These are phyloP conservation scores for Chlamydomonas asymmetrica DNA, from an alignment of 139 green algal species.

Conservation along the genomic window DNA sequence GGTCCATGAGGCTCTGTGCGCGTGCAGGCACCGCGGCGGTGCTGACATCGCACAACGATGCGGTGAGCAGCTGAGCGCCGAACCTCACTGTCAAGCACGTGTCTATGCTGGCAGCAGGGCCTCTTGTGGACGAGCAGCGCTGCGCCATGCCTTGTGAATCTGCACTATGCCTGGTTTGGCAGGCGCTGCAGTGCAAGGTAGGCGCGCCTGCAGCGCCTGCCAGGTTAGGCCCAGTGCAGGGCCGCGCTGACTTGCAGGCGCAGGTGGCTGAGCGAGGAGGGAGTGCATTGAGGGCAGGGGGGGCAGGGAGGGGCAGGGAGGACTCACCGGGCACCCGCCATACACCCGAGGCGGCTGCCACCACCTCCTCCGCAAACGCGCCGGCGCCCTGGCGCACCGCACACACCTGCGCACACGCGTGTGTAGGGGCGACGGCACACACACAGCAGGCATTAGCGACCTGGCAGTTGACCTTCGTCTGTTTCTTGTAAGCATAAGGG, in stretches of 20 bases:
- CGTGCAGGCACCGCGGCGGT: neutral
- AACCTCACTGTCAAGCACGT: neutral
- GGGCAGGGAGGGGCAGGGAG: too few relatives aligned
- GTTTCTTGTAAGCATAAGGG: neutral
- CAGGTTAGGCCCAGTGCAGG: neutral
- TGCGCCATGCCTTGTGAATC: neutral
- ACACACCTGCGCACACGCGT: conserved; percentile 36
- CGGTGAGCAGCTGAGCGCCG: neutral
- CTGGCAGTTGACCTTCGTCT: neutral
- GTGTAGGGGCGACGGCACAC: neutral
- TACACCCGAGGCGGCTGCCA: conserved; percentile 42
- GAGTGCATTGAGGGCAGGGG: too few relatives aligned
- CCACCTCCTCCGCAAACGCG: conserved; percentile 74
- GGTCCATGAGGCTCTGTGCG: neutral
- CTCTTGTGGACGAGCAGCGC: too few relatives aligned
- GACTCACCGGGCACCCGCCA: conserved; percentile 46
- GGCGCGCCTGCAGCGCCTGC: neutral
- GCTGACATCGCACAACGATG: neutral
- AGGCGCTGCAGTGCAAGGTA: neutral
- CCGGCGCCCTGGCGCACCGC: conserved; percentile 62
- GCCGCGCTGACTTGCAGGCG: neutral
- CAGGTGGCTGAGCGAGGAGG: neutral
- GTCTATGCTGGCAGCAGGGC: neutral
- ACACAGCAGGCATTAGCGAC: neutral
- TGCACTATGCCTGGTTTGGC: neutral